Evolutionary conservation across 306 rosid species (phyloP), one percentile per base, ranked within the genome.

Genomic region (Rubus parviflorus): DNA sequence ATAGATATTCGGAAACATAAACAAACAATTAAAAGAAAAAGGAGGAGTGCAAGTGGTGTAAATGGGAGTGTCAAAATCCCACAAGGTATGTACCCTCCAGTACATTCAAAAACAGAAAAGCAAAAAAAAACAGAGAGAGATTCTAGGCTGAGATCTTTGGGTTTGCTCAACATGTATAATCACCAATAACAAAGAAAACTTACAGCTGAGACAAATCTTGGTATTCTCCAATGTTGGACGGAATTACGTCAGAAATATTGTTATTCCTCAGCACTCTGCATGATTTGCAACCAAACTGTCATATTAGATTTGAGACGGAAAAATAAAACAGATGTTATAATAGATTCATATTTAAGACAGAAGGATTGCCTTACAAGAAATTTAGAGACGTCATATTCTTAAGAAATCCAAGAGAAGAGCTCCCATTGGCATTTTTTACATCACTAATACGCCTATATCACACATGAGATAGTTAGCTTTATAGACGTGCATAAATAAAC

Each of bases 251-350:
- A 69, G 92, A 75, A 22, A 91, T 84, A 37, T 91, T 88, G 87
- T 74, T 91, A 72, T 91, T 87, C 76, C 92, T 90, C 79, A 93
- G 82, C 35, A 75, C 92, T 68, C 98, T 91, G 91, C 87, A 82
- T 72, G 54, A 84, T 49, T 42, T 75, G 46, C 58, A 67, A 81
- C 23, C 53, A 71, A 66, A 40, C 13, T 49, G 40, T 79, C 75
- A 71, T 16, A 74, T 53, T 61, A 56, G 61, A 73, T 42, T 30
- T 30, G 35, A 30, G 35, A 30, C 1, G 35, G 25, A 54, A 61
- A 72, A 77, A 75, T 20, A 71, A 35, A 7, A 22, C 14, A 54
- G 51, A 12, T 52, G 64, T 54, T 14, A 42, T 30, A 30, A 30
- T 30, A 73, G 52, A 82, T 20, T 57, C 19, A 35, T 40, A 15